A percentile compares a stretch with the other conserved stretches of the same genome.
Conservation (phyloP, 495 filamentous ascomycete species). For the Bacidia rubella region DNA sequence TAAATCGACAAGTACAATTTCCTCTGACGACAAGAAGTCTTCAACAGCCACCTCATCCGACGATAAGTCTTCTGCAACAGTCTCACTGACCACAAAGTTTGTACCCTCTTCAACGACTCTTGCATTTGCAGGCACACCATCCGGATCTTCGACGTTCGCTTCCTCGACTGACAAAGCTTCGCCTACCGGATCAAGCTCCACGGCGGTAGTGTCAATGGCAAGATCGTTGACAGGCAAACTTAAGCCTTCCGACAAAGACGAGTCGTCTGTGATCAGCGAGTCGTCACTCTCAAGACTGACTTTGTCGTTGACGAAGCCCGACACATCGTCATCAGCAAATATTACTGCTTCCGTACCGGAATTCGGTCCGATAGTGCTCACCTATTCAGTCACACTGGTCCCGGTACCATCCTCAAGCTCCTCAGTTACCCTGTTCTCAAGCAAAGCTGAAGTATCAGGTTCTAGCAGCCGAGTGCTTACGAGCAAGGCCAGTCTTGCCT, state of each 20-base stretch:
- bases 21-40: neutral
- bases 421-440: neutral
- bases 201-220: too few species aligned
- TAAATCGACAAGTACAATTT: neutral
- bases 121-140: too few species aligned
- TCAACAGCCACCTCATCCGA: neutral
- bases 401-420: neutral
- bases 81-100: too few species aligned
- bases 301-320: neutral
- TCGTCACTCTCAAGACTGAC: neutral
- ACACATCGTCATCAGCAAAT: neutral
- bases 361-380: neutral
- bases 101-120: too few species aligned
- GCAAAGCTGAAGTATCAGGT: neutral
- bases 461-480: neutral
- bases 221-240: too few species aligned
- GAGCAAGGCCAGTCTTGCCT: neutral
- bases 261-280: too few species aligned
- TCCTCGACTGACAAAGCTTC: too few species aligned
- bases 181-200: too few species aligned
- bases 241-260: too few species aligned
- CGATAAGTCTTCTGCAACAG: constrained; percentile 3
- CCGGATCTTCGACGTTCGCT: too few species aligned
- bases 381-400: neutral
- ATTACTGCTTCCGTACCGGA: neutral